A percentile compares a stretch with the other conserved stretches of the same genome.
phyloP scores from a whole-genome alignment of 495 filamentous ascomycete genomes.

The Monascus purpureus region DNA sequence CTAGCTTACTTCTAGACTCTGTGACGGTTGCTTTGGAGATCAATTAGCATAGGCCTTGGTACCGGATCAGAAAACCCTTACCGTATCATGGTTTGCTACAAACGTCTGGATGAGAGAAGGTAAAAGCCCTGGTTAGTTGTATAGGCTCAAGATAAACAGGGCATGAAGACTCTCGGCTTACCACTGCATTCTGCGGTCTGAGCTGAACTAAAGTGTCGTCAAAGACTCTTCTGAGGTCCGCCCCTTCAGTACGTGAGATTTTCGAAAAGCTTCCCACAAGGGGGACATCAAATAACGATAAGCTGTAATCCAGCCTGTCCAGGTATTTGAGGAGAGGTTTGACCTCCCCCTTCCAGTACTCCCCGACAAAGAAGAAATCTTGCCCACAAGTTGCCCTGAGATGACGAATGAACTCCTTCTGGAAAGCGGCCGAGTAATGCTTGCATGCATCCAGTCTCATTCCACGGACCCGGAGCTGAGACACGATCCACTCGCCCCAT shows the following conservation, averaged over 20 bases:
- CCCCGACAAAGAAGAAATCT: slow-evolving; percentile 55
- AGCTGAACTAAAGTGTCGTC: slow-evolving; percentile 42
- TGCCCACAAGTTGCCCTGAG: slow-evolving; percentile 33
- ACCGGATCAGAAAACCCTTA: slow-evolving; percentile 7
- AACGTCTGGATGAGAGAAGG: slow-evolving; percentile 17
- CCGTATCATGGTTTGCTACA: slow-evolving; percentile 32
- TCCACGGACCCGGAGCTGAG: slow-evolving; percentile 43
- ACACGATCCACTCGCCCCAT: slow-evolving; percentile 55
- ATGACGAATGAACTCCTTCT: slow-evolving; percentile 41
- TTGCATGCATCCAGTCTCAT: slow-evolving; percentile 65
- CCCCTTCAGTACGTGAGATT: slow-evolving; percentile 33
- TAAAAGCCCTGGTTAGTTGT: neutral
- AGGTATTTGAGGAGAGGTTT: slow-evolving; percentile 42
- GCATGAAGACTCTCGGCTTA: too few species aligned
- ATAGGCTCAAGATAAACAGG: too few species aligned
- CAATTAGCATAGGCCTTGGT: neutral
- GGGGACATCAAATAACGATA: slow-evolving; percentile 54
- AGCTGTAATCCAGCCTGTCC: slow-evolving; percentile 40
- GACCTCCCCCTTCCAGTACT: slow-evolving; percentile 55
- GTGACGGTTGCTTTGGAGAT: slow-evolving; percentile 39
- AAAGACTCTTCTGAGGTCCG: slow-evolving; percentile 49
- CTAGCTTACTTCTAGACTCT: slow-evolving; percentile 36
- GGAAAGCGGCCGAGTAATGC: slow-evolving; percentile 54
- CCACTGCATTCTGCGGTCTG: slow-evolving; percentile 49
- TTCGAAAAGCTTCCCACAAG: slow-evolving; percentile 50